A percentile compares a stretch with the other conserved stretches of the same genome.
Conservation (phyloP, 2,329 filamentous ascomycete species). For the Alternaria panax region DNA sequence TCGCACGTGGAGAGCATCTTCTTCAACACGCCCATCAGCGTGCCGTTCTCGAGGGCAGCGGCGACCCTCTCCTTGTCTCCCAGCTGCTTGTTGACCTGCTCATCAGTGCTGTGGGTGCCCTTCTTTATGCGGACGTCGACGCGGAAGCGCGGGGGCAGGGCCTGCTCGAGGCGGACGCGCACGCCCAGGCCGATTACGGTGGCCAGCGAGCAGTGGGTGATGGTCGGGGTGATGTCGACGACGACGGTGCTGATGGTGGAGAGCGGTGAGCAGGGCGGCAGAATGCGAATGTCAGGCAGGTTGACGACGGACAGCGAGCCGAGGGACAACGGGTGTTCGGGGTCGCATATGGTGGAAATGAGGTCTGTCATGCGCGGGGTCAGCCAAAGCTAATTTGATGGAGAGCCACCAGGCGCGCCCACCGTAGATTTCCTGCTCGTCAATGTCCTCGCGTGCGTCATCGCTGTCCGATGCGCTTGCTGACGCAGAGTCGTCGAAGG, state of each 20-base stretch:
- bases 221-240: conserved; percentile 92
- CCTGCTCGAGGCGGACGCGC: conserved; percentile 87
- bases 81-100: conserved; percentile 96
- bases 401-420: conserved; percentile 14
- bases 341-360: conserved; percentile 92
- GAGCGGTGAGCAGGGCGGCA: conserved; percentile 68
- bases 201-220: conserved; percentile 94
- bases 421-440: conserved; percentile 98
- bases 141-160: conserved; percentile 87
- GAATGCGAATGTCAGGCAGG: conserved; percentile 88
- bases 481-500: conserved; percentile 52
- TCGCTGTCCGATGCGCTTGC: conserved; percentile 62
- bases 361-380: conserved; percentile 68
- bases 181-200: conserved; percentile 96
- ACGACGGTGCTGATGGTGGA: conserved; percentile 75
- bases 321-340: conserved; percentile 92
- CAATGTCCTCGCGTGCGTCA: conserved; percentile 79
- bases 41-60: conserved; percentile 92
- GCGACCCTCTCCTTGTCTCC: conserved; percentile 96
- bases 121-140: conserved; percentile 94
- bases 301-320: conserved; percentile 95
- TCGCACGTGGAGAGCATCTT: conserved; percentile 93
- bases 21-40: conserved; percentile 82
- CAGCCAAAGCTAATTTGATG: conserved; percentile 21
- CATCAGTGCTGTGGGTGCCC: conserved; percentile 92